Evolutionary conservation across 129 eudicot genomes (phyloP), one percentile per base, ranked within the genome.

Genomic region (Scalesia atractyloides): DNA sequence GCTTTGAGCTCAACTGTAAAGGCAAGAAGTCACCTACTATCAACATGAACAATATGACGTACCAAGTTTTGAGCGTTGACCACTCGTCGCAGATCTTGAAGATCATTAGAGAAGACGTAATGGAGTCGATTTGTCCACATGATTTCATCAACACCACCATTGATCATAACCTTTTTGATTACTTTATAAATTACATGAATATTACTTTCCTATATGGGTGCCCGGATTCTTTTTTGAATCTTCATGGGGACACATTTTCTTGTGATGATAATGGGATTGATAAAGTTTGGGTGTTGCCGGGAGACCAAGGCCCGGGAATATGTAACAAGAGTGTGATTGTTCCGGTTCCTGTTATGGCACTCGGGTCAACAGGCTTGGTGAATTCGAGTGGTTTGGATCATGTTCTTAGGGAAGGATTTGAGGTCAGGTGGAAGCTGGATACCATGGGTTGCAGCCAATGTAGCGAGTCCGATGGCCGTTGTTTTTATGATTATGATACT

Each of bases 91-190:
- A 83, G 10, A 69, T 84, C 9, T 66, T 90, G 51, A 82, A 69
- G 64, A 74, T 91, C 68, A 79, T 76, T 8, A 80, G 95, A 77
- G 86, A 85, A 58, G 95, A 88, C 43, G 67, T 87, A 10, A 64
- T 72, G 80, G 80, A 74, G 15, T 75, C 82, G 10, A 82, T 70
- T 17, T 84, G 97, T 64, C 88, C 93, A 16, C 79, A 68, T n/a
- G 74, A 83, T 39, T 81, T 91, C 34, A 79, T 70, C 18, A 84
- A 88, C 84, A 91, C 97, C 30, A 91, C 90, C 56, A 73, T 91
- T 8, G 78, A 86, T 47, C 36, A 43, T 43, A 33, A 76, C 9
- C 70, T 84, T 15, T 88, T 89, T 13, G 82, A 84, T n/a, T 84
- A 84, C 65, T 70, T 73, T 12, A 44, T 70, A 10, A 47, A 24